phyloP scores from a whole-genome alignment of 2,329 filamentous ascomycete genomes.

The Fusarium luffae region DNA sequence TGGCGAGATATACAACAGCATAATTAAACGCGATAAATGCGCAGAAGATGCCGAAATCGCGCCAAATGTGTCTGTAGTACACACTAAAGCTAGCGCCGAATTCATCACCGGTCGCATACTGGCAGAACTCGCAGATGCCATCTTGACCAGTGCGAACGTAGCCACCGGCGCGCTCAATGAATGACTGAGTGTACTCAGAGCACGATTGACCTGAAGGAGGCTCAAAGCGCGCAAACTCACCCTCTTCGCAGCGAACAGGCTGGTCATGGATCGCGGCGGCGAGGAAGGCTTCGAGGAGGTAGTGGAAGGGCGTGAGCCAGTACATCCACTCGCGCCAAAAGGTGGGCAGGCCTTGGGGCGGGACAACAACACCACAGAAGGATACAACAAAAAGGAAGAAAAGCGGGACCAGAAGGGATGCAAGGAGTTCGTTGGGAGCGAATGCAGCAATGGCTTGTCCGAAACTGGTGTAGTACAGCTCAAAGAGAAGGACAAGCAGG shows the following conservation, averaged over 20 bases:
- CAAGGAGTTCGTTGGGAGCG: slow-evolving; percentile 73
- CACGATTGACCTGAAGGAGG: slow-evolving; percentile 70
- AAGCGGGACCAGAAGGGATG: slow-evolving; percentile 72
- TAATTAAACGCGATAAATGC: slow-evolving; percentile 74
- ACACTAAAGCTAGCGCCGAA: slow-evolving; percentile 71
- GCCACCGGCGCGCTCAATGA: slow-evolving; percentile 65
- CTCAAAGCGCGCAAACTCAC: slow-evolving; percentile 70
- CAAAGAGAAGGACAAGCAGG: slow-evolving; percentile 73
- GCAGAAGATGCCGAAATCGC: slow-evolving; percentile 73
- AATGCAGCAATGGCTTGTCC: slow-evolving; percentile 76
- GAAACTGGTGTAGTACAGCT: slow-evolving; percentile 72
- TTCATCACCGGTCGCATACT: slow-evolving; percentile 69
- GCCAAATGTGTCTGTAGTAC: slow-evolving; percentile 70
- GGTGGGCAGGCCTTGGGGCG: slow-evolving; percentile 64
- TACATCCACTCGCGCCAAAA: slow-evolving; percentile 77
- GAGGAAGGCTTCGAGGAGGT: slow-evolving; percentile 72
- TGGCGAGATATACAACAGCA: slow-evolving; percentile 52
- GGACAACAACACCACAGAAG: slow-evolving; percentile 78
- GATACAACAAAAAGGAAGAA: slow-evolving; percentile 77
- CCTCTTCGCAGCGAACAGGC: slow-evolving; percentile 63
- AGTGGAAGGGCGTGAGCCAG: slow-evolving; percentile 74
- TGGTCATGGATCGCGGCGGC: slow-evolving; percentile 65
- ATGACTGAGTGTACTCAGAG: slow-evolving; percentile 66
- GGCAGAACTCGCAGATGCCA: slow-evolving; percentile 73
- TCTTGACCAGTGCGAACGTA: slow-evolving; percentile 67